A percentile compares a stretch with the other conserved stretches of the same genome.
Conservation (phyloP, 306 rosid genomes). For the Inga leiocalycina region DNA sequence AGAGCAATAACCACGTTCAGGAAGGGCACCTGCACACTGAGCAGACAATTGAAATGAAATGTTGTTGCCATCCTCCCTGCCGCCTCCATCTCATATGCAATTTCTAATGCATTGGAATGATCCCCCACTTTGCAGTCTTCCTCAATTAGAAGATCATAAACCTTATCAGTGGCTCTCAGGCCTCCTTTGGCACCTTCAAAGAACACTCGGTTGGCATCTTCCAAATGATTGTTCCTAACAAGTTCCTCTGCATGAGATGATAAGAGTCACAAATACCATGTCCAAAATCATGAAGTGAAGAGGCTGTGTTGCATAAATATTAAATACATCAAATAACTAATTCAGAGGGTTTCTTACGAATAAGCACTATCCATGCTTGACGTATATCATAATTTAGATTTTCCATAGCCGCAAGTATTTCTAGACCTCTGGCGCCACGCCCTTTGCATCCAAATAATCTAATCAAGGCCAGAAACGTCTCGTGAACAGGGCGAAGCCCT, state of each 20-base stretch:
- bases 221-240: constrained; percentile 63
- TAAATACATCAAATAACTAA: constrained; percentile 1
- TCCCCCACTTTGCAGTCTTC: constrained; percentile 75
- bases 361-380: constrained; percentile 81
- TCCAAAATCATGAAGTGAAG: background rate
- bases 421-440: constrained; percentile 59
- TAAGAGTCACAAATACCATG: background rate
- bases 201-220: constrained; percentile 85
- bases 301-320: background rate
- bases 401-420: constrained; percentile 91
- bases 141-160: constrained; percentile 66
- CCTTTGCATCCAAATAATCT: constrained; percentile 85
- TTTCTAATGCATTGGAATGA: constrained; percentile 71
- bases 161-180: constrained; percentile 62
- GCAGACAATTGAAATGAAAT: constrained; percentile 86
- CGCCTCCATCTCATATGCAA: constrained; percentile 90
- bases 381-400: constrained; percentile 78
- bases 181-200: constrained; percentile 77
- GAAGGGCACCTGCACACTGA: constrained; percentile 85
- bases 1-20: constrained; percentile 12
- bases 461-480: constrained; percentile 75
- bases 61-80: constrained; percentile 98
- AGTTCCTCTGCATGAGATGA: constrained; percentile 65
- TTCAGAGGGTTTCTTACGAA: constrained; percentile 41
- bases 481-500: constrained; percentile 90